Conservation (phyloP, 2,329 filamentous ascomycete species). For the Aureobasidium sp. region DNA sequence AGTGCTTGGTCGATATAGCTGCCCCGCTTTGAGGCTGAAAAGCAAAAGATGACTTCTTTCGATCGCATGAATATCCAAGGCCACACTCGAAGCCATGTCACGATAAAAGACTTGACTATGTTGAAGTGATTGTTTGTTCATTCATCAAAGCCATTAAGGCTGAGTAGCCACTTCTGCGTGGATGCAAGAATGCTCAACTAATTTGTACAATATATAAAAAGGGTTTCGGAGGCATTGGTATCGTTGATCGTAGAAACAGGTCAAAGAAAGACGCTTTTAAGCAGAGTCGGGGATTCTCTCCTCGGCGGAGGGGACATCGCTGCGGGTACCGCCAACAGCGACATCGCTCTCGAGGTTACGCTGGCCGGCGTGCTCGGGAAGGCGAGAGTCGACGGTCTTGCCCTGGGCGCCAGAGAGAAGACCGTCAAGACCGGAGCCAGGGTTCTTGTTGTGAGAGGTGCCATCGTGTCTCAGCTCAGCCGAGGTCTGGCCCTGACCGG, state of each 20-base stretch:
- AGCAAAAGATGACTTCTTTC: not conserved
- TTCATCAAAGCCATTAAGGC: constrained; percentile 7
- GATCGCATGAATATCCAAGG: too few relatives aligned
- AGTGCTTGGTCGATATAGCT: constrained; percentile 2
- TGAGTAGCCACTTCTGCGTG: not conserved
- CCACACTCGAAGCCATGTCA: too few relatives aligned
- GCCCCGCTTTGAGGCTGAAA: constrained; percentile 11
- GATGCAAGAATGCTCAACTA: constrained; percentile 3
- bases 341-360: constrained; percentile 32
- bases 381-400: constrained; percentile 26
- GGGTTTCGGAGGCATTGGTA: constrained; percentile 9
- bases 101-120: not conserved
- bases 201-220: constrained; percentile 3
- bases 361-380: constrained; percentile 32
- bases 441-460: constrained; percentile 35
- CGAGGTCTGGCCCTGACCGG: constrained; percentile 43
- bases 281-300: constrained; percentile 29
- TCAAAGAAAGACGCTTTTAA: not conserved
- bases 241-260: constrained; percentile 11
- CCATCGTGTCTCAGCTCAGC: constrained; percentile 44
- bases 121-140: not conserved
- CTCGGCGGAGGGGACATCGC: constrained; percentile 29
- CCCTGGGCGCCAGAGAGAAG: constrained; percentile 28
- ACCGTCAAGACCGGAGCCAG: constrained; percentile 37
- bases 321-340: constrained; percentile 29